These are phyloP conservation scores for Cytospora piceae DNA, from an alignment of 2,329 filamentous ascomycete genomes.

Conservation along the genomic window DNA sequence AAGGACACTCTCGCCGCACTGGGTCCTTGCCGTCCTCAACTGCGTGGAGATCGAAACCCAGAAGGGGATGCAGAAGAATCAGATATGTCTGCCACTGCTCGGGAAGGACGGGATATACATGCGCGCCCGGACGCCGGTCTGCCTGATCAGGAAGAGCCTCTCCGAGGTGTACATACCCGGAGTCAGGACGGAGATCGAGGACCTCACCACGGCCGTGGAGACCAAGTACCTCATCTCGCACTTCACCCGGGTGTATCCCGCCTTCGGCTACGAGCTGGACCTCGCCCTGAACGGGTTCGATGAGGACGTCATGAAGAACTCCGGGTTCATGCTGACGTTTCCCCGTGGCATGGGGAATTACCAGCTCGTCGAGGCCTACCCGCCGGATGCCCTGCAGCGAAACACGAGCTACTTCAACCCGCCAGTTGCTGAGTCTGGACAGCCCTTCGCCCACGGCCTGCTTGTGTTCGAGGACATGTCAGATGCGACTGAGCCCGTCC, in stretches of 20 bases:
- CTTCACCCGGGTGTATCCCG: slow-evolving; percentile 31
- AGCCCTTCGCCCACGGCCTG: slow-evolving; percentile 22
- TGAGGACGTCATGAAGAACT: background rate
- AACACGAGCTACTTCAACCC: slow-evolving; percentile 31
- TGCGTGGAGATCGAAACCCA: slow-evolving; percentile 47
- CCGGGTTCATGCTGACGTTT: slow-evolving; percentile 33
- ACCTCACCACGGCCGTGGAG: slow-evolving; percentile 28
- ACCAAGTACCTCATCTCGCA: slow-evolving; percentile 31
- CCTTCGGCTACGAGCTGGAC: slow-evolving; percentile 32
- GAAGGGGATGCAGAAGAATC: slow-evolving; percentile 51
- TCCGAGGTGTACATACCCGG: slow-evolving; percentile 6
- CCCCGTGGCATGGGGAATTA: slow-evolving; percentile 30
- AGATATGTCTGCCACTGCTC: slow-evolving; percentile 50
- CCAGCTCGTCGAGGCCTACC: slow-evolving; percentile 25
- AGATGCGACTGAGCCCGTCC: background rate
- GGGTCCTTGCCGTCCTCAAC: slow-evolving; percentile 53
- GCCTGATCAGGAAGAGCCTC: slow-evolving; percentile 28
- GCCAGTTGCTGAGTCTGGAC: background rate
- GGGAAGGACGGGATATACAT: slow-evolving; percentile 32
- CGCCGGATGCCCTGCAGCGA: slow-evolving; percentile 13
- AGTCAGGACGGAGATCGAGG: slow-evolving; percentile 20
- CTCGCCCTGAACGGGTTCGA: slow-evolving; percentile 30
- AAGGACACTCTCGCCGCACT: slow-evolving; percentile 32
- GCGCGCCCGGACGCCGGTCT: slow-evolving; percentile 31
- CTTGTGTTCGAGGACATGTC: slow-evolving; percentile 23